Conservation (phyloP, 2,329 filamentous ascomycete species). For the Microsporum canis region DNA sequence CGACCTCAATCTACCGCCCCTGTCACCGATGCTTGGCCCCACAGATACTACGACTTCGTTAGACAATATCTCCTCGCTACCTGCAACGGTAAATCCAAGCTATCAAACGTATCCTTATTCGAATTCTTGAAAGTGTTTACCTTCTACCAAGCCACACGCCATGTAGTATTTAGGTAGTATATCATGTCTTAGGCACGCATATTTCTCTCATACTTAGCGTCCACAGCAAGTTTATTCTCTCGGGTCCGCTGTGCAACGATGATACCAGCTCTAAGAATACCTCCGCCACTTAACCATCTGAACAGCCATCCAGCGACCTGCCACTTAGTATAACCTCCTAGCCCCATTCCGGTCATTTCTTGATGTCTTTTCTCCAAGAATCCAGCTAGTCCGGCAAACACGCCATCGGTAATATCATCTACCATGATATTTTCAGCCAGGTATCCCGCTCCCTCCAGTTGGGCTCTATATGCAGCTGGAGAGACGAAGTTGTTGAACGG, state of each 20-base stretch:
- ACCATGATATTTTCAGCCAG: slow-evolving; percentile 32
- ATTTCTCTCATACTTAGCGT: neutral
- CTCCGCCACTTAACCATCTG: slow-evolving; percentile 11
- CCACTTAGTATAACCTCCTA: slow-evolving; percentile 19
- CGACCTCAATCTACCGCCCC: slow-evolving; percentile 39
- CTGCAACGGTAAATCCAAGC: neutral
- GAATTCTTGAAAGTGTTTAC: neutral
- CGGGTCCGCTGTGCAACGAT: slow-evolving; percentile 8
- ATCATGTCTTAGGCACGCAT: neutral
- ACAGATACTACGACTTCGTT: neutral
- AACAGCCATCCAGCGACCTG: slow-evolving; percentile 14
- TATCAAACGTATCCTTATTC: slow-evolving; percentile 2
- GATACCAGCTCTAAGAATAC: slow-evolving; percentile 13
- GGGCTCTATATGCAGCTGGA: slow-evolving; percentile 34
- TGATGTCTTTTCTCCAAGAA: slow-evolving; percentile 34
- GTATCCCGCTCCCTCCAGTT: slow-evolving; percentile 42
- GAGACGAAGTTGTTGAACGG: slow-evolving; percentile 42
- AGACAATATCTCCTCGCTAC: neutral
- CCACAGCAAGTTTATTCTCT: neutral
- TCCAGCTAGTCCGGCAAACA: slow-evolving; percentile 40
- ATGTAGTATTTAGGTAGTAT: no score
- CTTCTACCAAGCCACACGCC: no score
- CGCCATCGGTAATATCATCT: slow-evolving; percentile 42
- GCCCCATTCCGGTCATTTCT: slow-evolving; percentile 26
- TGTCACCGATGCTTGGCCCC: neutral